These are phyloP conservation scores for Didymella pinodella DNA, from an alignment of 2,329 filamentous ascomycete species.

Conservation along the genomic window DNA sequence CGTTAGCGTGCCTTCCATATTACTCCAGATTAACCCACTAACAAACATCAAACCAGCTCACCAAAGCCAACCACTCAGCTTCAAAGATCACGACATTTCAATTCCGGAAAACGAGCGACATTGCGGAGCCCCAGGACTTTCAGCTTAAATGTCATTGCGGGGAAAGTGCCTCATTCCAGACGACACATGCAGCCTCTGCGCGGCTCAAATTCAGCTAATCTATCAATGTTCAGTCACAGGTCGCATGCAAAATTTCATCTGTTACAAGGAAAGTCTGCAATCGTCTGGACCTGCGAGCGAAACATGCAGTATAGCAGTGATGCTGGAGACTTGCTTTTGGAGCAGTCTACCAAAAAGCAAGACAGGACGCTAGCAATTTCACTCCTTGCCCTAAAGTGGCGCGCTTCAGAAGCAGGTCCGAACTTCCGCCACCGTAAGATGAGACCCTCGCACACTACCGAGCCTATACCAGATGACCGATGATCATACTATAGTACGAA, in stretches of 20 bases:
- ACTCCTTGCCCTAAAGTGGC: neutral
- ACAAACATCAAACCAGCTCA: constrained; percentile 27
- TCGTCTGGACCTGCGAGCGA: neutral
- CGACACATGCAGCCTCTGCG: neutral
- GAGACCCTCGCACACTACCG: constrained; percentile 24
- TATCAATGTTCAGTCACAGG: neutral
- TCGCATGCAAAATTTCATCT: neutral
- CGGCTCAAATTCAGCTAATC: constrained; percentile 12
- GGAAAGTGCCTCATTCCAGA: constrained; percentile 4
- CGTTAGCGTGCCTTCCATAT: constrained; percentile 19
- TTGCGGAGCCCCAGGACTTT: neutral
- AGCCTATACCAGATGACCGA: constrained; percentile 33
- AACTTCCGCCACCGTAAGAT: constrained; percentile 29
- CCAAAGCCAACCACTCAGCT: constrained; percentile 25
- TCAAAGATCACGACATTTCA: neutral
- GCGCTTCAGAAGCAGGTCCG: constrained; percentile 17
- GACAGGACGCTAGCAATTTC: neutral
- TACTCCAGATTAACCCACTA: constrained; percentile 26
- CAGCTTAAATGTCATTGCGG: neutral
- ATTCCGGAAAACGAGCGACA: neutral
- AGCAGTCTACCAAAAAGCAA: neutral
- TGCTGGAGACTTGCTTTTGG: neutral
- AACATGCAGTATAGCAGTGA: too few relatives aligned
- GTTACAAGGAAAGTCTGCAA: neutral
- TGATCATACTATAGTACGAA: constrained; percentile 35